Conservation (phyloP, 352 stramenopile species). For the Phytopythium vexans region DNA sequence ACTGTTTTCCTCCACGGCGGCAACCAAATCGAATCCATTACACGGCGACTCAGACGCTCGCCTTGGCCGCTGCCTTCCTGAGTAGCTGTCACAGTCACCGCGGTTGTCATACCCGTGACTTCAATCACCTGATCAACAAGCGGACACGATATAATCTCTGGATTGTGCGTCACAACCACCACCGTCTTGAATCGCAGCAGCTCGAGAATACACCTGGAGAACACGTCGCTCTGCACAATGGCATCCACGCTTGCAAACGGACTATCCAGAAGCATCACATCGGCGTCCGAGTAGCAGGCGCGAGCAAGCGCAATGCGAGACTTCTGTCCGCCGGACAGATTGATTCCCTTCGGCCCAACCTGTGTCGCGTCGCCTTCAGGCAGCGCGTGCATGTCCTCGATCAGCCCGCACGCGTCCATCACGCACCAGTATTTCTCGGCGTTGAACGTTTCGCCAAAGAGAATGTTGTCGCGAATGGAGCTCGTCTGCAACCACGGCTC, state of each 20-base stretch:
- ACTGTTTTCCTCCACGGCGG: conserved; percentile 18
- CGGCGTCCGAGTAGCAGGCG: conserved; percentile 49
- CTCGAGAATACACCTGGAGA: conserved; percentile 47
- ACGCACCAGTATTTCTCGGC: conserved; percentile 59
- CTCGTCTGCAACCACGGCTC: conserved; percentile 96
- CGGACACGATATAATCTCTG: conserved; percentile 37
- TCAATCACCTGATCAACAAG: conserved; percentile 36
- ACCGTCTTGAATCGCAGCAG: conserved; percentile 52
- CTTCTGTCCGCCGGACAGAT: conserved; percentile 55
- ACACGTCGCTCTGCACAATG: conserved; percentile 54
- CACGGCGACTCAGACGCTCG: conserved; percentile 13
- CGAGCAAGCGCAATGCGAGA: conserved; percentile 53
- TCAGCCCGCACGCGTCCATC: conserved; percentile 52
- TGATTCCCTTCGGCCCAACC: conserved; percentile 47
- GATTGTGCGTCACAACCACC: conserved; percentile 50
- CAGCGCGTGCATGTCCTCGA: conserved; percentile 36
- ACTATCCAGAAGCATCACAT: conserved; percentile 48
- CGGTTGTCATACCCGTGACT: conserved; percentile 26
- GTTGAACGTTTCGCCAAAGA: conserved; percentile 90
- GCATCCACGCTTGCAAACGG: conserved; percentile 54
- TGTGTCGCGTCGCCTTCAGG: conserved; percentile 58
- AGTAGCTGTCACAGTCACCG: conserved; percentile 20
- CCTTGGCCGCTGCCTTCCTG: neutral
- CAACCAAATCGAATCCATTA: conserved; percentile 23
- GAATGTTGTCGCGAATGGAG: conserved; percentile 95